phyloP scores from a whole-genome alignment of 148 eudicot species.

The Chenopodium suecicum region DNA sequence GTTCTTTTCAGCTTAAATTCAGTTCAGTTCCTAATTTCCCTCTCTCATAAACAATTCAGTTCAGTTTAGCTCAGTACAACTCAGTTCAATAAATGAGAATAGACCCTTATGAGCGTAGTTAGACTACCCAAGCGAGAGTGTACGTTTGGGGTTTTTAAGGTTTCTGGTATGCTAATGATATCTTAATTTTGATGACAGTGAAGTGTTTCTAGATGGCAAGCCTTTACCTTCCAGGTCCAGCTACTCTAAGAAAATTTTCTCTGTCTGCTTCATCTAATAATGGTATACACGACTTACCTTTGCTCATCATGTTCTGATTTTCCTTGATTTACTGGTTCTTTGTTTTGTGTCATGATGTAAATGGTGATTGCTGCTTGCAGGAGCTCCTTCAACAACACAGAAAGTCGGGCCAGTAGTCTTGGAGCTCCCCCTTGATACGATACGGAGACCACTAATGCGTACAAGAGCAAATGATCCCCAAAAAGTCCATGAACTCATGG shows the following conservation, averaged over 20 bases:
- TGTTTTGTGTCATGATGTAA: neutral
- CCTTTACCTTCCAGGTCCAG: constrained; percentile 40
- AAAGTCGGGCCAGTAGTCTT: constrained; percentile 69
- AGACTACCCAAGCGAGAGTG: too few relatives aligned
- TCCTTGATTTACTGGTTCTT: neutral
- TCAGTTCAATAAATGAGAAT: too few relatives aligned
- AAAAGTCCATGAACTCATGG: constrained; percentile 89
- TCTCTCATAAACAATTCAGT: too few relatives aligned
- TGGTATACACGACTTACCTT: neutral
- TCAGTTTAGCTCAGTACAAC: too few relatives aligned
- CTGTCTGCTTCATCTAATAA: constrained; percentile 55
- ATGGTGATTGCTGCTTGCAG: constrained; percentile 34
- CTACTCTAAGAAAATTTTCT: constrained; percentile 36
- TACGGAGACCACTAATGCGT: constrained; percentile 90
- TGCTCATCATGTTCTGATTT: neutral
- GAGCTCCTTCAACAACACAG: constrained; percentile 57
- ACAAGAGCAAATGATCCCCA: constrained; percentile 84
- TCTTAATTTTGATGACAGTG: neutral
- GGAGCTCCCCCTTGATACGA: constrained; percentile 81
- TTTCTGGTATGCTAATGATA: neutral
- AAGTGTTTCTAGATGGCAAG: constrained; percentile 43
- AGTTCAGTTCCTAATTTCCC: too few relatives aligned
- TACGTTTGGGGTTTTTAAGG: too few relatives aligned
- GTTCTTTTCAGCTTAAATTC: too few relatives aligned
- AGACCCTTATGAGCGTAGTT: too few relatives aligned